A percentile compares a stretch with the other conserved stretches of the same genome.
These are phyloP conservation scores for Reticulascus tulasneorum DNA, from an alignment of 2,329 filamentous ascomycete genomes.

Conservation along the genomic window DNA sequence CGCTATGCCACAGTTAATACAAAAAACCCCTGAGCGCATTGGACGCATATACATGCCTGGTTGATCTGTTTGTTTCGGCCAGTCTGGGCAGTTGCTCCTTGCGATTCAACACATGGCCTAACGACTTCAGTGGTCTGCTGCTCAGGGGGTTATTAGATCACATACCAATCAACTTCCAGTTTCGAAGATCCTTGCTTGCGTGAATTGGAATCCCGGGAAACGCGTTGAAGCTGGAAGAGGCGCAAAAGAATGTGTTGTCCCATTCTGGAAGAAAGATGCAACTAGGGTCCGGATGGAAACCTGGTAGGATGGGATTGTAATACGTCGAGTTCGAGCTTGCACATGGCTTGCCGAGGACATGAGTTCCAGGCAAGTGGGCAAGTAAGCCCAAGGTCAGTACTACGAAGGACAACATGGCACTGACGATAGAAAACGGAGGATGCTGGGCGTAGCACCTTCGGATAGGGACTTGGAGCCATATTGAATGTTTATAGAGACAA, in stretches of 20 bases:
- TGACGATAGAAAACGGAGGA: no score
- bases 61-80: slow-evolving; percentile 5
- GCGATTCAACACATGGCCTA: slow-evolving; percentile 35
- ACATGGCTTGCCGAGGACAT: neutral
- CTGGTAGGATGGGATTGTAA: slow-evolving; percentile 43
- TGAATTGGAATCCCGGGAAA: slow-evolving; percentile 52
- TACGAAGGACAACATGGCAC: neutral
- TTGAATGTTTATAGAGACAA: neutral
- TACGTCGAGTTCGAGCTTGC: slow-evolving; percentile 18
- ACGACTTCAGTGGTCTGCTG: neutral
- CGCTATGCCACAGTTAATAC: no score
- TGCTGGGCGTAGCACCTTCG: no score
- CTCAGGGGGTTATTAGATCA: no score
- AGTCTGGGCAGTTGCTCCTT: slow-evolving; percentile 35
- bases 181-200: slow-evolving; percentile 44
- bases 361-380: no score
- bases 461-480: neutral
- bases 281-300: slow-evolving; percentile 46
- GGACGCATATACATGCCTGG: slow-evolving; percentile 1
- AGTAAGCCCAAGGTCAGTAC: neutral
- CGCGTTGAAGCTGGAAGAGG: slow-evolving; percentile 46
- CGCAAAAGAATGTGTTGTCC: slow-evolving; percentile 44
- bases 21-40: no score
- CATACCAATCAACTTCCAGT: slow-evolving; percentile 37
- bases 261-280: slow-evolving; percentile 34